Evolutionary conservation across 2,329 filamentous ascomycete species (phyloP).

Genomic region (Aspergillus sp.): DNA sequence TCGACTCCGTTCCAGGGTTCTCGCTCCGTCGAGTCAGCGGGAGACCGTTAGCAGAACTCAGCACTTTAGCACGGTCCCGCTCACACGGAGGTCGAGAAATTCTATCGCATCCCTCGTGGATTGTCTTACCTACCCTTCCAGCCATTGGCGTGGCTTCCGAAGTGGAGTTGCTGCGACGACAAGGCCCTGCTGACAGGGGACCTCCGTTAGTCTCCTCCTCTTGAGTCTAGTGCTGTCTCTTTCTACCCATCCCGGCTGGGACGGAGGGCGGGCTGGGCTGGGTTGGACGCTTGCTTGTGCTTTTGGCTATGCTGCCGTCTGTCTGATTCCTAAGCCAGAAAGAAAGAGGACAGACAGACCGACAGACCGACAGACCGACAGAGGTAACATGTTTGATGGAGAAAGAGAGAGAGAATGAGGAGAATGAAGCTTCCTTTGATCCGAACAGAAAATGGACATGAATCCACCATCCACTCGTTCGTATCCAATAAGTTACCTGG

Average conservation of each 20-base stretch:
- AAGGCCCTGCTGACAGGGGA: constrained; percentile 21
- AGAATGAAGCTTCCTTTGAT: constrained; percentile 17
- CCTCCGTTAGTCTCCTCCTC: background rate
- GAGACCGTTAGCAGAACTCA: constrained; percentile 14
- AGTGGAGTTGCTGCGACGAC: constrained; percentile 25
- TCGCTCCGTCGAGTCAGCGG: constrained; percentile 16
- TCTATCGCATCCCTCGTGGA: constrained; percentile 21
- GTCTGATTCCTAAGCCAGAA: constrained; percentile 14
- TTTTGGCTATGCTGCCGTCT: too few relatives aligned
- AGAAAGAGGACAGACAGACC: background rate
- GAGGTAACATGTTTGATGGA: too few relatives aligned
- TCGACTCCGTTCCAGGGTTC: background rate
- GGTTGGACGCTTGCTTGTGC: too few relatives aligned
- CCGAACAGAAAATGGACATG: constrained; percentile 6
- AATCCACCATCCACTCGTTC: constrained; percentile 18
- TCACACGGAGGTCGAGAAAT: constrained; percentile 10
- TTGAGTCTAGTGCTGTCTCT: background rate
- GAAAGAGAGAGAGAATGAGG: too few relatives aligned
- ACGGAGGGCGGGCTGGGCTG: background rate
- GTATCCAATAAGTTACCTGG: constrained; percentile 23
- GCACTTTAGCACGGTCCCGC: constrained; percentile 19
- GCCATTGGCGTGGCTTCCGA: constrained; percentile 18
- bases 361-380: too few relatives aligned
- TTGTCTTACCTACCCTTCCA: constrained; percentile 20
- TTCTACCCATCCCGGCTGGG: background rate